Base-by-base conservation (phyloP, 192 early-diverging fungal species). In the Podila epigama region DNA sequence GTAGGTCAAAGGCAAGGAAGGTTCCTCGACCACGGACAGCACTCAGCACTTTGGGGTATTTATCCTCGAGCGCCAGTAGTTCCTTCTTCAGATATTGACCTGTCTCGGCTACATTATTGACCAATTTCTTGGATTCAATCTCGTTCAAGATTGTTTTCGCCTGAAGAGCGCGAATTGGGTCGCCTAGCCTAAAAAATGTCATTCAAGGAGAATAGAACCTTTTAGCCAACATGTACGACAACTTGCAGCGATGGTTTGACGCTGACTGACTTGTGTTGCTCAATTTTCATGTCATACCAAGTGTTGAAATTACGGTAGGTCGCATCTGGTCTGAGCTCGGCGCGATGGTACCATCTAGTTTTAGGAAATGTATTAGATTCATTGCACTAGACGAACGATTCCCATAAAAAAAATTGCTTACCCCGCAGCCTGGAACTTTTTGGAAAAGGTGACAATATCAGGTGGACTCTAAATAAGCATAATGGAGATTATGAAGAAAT, bases 401-500 rank as follows among this genome's bases (percentile, higher is more conserved):
- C n/a, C n/a, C n/a, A 25, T 52, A 8, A 18, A 5, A 37, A 27
- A 51, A 20, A 13, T 9, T 4, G 2, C 31, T 67, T 68, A 75
- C 61, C 91, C 91, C 15, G 89, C 91, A 2, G 89, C 87, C 72
- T 91, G 91, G 82, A 92, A 90, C 51, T 92, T 92, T 70, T 92
- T 92, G 25, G 89, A 90, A 52, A 92, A 92, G 0, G 91, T 92
- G 11, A 92, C 91, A 68, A 91, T 88, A 61, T 92, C 91, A 11
- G 91, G 91, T 54, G 90, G 84, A 28, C 75, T 82, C 31, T 80
- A 80, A 33, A 25, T 48, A 22, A n/a, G n/a, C n/a, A n/a, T n/a
- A n/a, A n/a, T n/a, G n/a, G 4, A 29, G 1, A 16, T 13, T 0
- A 39, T 18, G 34, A 1, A 13, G n/a, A 35, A 48, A 51, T 50